Percentiles rank a stretch among this genome's conserved stretches.
phyloP scores from a whole-genome alignment of 1,139 yeast genomes.

The Magnusiomyces sp. region DNA sequence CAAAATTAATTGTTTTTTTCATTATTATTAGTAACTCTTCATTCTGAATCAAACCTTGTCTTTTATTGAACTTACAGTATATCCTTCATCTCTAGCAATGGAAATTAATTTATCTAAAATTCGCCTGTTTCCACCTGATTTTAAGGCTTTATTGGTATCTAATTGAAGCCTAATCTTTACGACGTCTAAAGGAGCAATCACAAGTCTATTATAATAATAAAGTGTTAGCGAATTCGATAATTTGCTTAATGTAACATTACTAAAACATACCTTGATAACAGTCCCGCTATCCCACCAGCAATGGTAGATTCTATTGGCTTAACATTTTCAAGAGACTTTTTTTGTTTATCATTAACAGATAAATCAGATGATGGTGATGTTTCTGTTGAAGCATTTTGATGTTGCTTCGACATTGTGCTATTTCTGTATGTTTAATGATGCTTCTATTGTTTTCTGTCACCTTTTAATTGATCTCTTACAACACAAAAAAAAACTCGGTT shows the following conservation, averaged over 20 bases:
- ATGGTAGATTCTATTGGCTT: slow-evolving; percentile 34
- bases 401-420: no score
- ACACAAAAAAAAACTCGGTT: no score
- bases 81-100: slow-evolving; percentile 45
- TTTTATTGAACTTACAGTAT: slow-evolving; percentile 23
- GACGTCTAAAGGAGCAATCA: slow-evolving; percentile 87
- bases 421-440: no score
- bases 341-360: background rate
- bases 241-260: background rate
- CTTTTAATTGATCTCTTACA: no score
- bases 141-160: slow-evolving; percentile 23
- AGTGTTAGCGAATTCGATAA: no score
- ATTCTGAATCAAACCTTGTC: no score
- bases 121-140: slow-evolving; percentile 13
- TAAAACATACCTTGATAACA: slow-evolving; percentile 33
- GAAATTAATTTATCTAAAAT: slow-evolving; percentile 30
- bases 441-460: no score
- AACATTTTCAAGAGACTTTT: background rate
- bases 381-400: no score
- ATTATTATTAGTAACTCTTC: no score
- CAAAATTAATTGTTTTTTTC: no score
- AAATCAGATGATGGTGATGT: background rate
- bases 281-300: slow-evolving; percentile 71
- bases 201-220: no score
- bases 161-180: slow-evolving; percentile 80